Base-by-base conservation (phyloP, 768 basidiomycete genomes). In the Dioszegia crocea region DNA sequence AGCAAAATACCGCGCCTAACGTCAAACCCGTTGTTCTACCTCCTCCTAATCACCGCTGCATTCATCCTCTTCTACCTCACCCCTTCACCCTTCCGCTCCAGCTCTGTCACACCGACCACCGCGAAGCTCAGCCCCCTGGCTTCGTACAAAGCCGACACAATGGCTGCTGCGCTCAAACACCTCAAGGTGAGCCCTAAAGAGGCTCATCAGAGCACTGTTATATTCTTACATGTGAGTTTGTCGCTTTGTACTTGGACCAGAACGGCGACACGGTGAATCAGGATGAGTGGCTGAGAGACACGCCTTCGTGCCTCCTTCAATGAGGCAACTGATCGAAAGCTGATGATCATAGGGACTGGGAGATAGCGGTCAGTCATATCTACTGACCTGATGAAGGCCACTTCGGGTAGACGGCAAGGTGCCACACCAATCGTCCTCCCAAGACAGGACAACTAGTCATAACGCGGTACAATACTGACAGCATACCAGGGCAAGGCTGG, bases 221-320 rank as follows among this genome's bases (percentile, higher is more conserved):
- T 94, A 68, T 91, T 94, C 75, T 78, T 91, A 39, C 92, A 96
- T 82, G 91, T 91, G 75, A 68, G 87, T 29, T 11, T 4, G 12
- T 36, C 14, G n/a, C n/a, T n/a, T n/a, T n/a, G n/a, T n/a, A n/a
- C n/a, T n/a, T n/a, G n/a, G n/a, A n/a, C n/a, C n/a, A n/a, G n/a
- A n/a, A n/a, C n/a, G n/a, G n/a, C n/a, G n/a, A n/a, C n/a, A n/a
- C n/a, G n/a, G n/a, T n/a, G 1, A 54, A 4, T 54, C 31, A 21
- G 27, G 33, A 21, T n/a, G 41, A 31, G 14, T n/a, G n/a, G n/a
- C n/a, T n/a, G n/a, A n/a, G n/a, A n/a, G n/a, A n/a, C n/a, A n/a
- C n/a, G n/a, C n/a, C n/a, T n/a, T n/a, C n/a, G n/a, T n/a, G n/a
- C n/a, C 12, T 46, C 41, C 44, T 36, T 46, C 46, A 51, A 46